Conservation (phyloP, 139 green algal genomes). For the Tetraselmis striata region DNA sequence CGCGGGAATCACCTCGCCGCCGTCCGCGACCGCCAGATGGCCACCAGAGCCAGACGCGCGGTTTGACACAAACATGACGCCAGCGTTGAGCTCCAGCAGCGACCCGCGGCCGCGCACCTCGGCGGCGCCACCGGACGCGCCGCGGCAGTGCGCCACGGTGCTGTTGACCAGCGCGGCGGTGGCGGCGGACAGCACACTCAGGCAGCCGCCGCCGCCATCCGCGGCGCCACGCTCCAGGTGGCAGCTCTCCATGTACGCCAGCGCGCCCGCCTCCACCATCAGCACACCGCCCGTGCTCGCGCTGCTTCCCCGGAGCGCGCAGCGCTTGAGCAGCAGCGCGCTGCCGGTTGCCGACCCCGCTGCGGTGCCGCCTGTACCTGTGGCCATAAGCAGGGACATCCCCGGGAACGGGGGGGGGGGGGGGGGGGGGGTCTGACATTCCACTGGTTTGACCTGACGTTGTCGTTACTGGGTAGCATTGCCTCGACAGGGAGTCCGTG, state of each 20-base stretch:
- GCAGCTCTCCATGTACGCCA: not conserved
- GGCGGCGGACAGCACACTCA: not conserved
- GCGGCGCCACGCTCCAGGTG: not conserved
- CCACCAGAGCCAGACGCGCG: not conserved
- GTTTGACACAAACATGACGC: not conserved
- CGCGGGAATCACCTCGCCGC: not conserved
- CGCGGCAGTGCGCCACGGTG: not conserved
- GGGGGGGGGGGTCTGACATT: too few species aligned
- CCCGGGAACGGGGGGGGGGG: too few species aligned
- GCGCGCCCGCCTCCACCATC: not conserved
- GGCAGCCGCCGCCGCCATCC: too few species aligned
- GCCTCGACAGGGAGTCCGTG: too few species aligned
- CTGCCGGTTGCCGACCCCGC: not conserved
- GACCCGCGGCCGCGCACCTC: not conserved
- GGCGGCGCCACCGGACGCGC: not conserved
- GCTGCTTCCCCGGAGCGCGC: not conserved
- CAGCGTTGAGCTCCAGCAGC: not conserved
- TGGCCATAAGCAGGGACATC: too few species aligned
- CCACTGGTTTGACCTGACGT: too few species aligned
- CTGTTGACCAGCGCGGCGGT: not conserved
- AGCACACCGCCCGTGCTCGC: not conserved
- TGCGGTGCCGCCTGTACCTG: not conserved
- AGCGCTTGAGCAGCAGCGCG: not conserved
- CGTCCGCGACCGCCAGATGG: not conserved
- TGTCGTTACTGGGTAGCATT: too few species aligned